Base-by-base conservation (phyloP, 2,329 filamentous ascomycete genomes). In the Sporothrix pseudoabietina region DNA sequence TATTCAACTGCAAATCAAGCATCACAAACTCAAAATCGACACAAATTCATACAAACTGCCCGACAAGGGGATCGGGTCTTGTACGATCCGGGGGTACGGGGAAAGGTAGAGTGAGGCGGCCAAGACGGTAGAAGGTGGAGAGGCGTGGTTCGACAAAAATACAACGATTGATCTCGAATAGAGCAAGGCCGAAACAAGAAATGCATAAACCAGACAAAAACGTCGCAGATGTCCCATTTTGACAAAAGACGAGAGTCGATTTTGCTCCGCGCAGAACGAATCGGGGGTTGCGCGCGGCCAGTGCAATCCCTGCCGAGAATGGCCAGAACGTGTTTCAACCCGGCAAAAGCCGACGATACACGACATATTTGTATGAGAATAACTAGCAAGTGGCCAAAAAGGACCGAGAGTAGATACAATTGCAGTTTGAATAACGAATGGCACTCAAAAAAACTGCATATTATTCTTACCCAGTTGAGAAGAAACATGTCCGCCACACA, bases 191-290 rank as follows among this genome's bases (percentile, higher is more conserved):
- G 71, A 72, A 72, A 66, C 47, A 72, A 72, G 71, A 72, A 68
- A 72, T 59, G 61, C 71, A 72, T 66, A 63, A 72, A n/a, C 26
- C 12, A 16, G 44, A 9, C 30, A 35, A 30, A 44, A 47, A 49
- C n/a, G 71, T 72, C 61, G 49, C 71, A 72, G 47, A 47, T 57
- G 59, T 68, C 47, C 35, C 35, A 14, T 68, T 71, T 72, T 59
- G 71, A 59, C 71, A 72, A 68, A 72, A 66, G 5, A n/a, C n/a
- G 52, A 71, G 41, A 54, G 10, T 26, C 44, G 47, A 52, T 35
- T 54, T 30, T 47, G 61, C 39, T 61, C 5, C 52, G 35, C 41
- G 59, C 55, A 59, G n/a, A 30, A 32, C 39, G 16, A 47, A 39
- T 66, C 61, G 44, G 39, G 61, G 39, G 26, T 26, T 12, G 39